These are phyloP conservation scores for Aspergillus clavatus DNA, from an alignment of 2,329 filamentous ascomycete genomes.

Conservation along the genomic window DNA sequence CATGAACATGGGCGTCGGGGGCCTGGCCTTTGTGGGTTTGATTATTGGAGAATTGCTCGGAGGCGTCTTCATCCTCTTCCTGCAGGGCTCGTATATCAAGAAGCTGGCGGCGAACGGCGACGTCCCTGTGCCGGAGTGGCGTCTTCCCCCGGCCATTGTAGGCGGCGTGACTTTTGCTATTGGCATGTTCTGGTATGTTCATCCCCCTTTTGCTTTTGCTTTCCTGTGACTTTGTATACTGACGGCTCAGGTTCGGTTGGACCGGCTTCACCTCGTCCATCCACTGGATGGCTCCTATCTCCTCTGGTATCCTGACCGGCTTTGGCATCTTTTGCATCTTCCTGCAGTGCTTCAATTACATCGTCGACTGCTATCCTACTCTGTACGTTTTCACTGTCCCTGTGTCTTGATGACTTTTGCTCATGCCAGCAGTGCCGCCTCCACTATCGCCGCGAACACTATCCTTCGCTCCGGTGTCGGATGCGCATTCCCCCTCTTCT, in stretches of 20 bases:
- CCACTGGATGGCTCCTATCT: constrained; percentile 33
- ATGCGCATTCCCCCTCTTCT: constrained; percentile 38
- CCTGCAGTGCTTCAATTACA: constrained; percentile 34
- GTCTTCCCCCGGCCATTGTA: constrained; percentile 29
- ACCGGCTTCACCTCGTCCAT: constrained; percentile 29
- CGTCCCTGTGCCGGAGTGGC: constrained; percentile 32
- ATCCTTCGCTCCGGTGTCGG: constrained; percentile 37
- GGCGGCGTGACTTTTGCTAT: constrained; percentile 31
- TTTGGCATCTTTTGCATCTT: constrained; percentile 33
- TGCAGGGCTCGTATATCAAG: constrained; percentile 25
- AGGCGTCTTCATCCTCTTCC: constrained; percentile 26
- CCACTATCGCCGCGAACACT: constrained; percentile 38
- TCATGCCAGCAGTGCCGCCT: constrained; percentile 30
- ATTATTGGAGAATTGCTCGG: constrained; percentile 30
- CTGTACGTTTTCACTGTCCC: constrained; percentile 27
- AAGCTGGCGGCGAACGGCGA: constrained; percentile 29
- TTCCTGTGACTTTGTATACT: background rate
- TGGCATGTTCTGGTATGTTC: constrained; percentile 36
- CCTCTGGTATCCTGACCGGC: constrained; percentile 27
- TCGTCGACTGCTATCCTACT: constrained; percentile 39
- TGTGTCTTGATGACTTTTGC: background rate
- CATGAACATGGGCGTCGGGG: constrained; percentile 28
- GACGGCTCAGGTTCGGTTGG: constrained; percentile 28
- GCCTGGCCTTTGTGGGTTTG: constrained; percentile 29
- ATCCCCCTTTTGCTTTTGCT: no score